Base-by-base conservation (phyloP, 148 eudicot genomes). In the Cornus suecica region DNA sequence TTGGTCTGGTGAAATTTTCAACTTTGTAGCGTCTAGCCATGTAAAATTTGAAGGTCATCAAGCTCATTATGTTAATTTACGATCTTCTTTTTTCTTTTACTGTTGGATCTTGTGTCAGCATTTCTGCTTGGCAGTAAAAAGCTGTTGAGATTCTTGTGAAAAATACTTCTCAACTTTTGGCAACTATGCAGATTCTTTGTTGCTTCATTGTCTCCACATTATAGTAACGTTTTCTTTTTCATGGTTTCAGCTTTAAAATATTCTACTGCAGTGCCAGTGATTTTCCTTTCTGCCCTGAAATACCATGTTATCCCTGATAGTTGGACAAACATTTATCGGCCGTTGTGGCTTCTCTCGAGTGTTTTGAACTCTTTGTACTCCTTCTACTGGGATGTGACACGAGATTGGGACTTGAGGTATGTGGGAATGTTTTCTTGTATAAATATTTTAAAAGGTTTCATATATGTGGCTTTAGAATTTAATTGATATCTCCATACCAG, bases 331-430 rank as follows among this genome's bases (percentile, higher is more conserved):
- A 76, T 93, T 67, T 92, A 92, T 88, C 90, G 97, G 65, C 97
- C 97, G 22, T 78, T 95, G 60, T 95, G 97, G 99, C 86, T 95
- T 76, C 72, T 91, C 41, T 91, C 99, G 32, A 81, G 89, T 88
- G 84, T 93, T 76, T 70, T 91, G 80, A 92, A 92, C 82, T 95
- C 97, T n/a, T 81, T 79, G 78, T 95, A 95, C 84, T 95, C 97
- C 15, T 95, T 92, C 87, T 95, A 95, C 82, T 95, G 99, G 99
- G 99, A 95, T 82, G 82, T 95, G 51, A 87, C 90, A 34, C 89
- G 97, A 79, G 99, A 95, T 84, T 95, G 99, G 99, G 97, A 95
- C 85, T 79, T 95, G 89, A 95, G 99, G 99, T 95, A 92, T 72
- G 77, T 65, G 54, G 67, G 29, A 78, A 32, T 26, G 64, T 74